Conservation (phyloP, 2,329 filamentous ascomycete species). For the Nemania sp. region DNA sequence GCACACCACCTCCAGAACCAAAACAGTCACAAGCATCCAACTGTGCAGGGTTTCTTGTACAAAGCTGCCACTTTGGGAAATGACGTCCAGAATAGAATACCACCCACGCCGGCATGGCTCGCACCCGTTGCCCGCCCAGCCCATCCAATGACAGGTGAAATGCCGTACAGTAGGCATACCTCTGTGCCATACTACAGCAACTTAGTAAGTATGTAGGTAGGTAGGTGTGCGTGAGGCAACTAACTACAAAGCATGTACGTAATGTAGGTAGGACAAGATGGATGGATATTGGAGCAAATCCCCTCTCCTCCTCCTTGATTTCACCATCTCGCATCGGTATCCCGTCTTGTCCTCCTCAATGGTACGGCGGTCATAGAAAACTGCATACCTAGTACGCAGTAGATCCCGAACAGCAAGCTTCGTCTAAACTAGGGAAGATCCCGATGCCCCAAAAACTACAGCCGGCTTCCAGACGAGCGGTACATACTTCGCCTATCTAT, state of each 20-base stretch:
- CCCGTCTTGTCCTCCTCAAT: background rate
- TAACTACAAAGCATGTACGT: background rate
- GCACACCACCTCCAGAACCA: slow-evolving; percentile 7
- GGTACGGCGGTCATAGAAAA: background rate
- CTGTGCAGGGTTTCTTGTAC: slow-evolving; percentile 9
- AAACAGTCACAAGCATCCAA: slow-evolving; percentile 15
- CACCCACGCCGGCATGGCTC: slow-evolving; percentile 17
- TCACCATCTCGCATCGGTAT: slow-evolving; percentile 3
- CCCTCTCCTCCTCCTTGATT: background rate
- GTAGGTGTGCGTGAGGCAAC: too few species aligned
- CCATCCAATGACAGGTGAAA: slow-evolving; percentile 10
- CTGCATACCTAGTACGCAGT: background rate
- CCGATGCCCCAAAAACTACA: background rate
- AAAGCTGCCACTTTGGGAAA: slow-evolving; percentile 33
- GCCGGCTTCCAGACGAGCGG: slow-evolving; percentile 23
- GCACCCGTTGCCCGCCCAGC: slow-evolving; percentile 6
- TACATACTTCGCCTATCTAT: slow-evolving; percentile 15
- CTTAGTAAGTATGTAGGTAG: too few species aligned
- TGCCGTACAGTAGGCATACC: background rate
- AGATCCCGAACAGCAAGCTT: slow-evolving; percentile 4
- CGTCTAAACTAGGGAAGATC: background rate
- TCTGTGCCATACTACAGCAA: too few species aligned
- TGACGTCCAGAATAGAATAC: slow-evolving; percentile 27
- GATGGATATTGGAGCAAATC: slow-evolving; percentile 2
- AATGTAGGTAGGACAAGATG: background rate